Evolutionary conservation across 2,329 filamentous ascomycete species (phyloP), one percentile per base, ranked within the genome.

Genomic region (Fusarium oligoseptatum): DNA sequence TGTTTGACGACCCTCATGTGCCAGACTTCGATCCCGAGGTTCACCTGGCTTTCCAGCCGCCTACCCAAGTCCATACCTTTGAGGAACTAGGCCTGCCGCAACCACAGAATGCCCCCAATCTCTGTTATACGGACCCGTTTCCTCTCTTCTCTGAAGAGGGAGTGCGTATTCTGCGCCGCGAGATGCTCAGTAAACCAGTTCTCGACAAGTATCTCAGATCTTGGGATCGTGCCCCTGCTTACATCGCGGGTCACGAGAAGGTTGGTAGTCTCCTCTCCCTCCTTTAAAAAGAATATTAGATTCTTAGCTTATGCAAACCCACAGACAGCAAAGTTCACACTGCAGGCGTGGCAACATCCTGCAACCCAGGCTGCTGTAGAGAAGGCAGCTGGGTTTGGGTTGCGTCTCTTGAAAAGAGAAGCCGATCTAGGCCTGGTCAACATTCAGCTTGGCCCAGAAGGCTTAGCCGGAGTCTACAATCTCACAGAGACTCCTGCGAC

Each of bases 51-150:
- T 41, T 41, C 17, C 39, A 17, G 39, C 39, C 39, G n/a, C 39
- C 39, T 41, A 20, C 39, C 39, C 39, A 41, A 41, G 10, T 41
- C 39, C 66, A 60, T 27, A 34, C 61, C 17, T 68, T 68, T 17
- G 56, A 62, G 9, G 66, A 68, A 20, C 55, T 68, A n/a, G 66
- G 66, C 8, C 62, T 68, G 17, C 66, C 52, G 4, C 43, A 65
- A 6, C 66, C 66, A 17, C 55, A 66, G 17, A 63, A 63, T 20
- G 60, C 52, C 11, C 66, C 66, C 6, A 56, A 68, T 34, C 52
- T 68, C 10, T 68, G 66, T 45, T 68, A 60, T 37, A 68, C 66
- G 7, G 66, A 68, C 22, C 66, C 66, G 11, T 68, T 68, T 22
- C 66, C 60, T 34, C 56, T 68, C 17, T 68, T 68, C 29, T 66